These are phyloP conservation scores for Symbiodinium natans DNA, from an alignment of 73 alveolate genomes.

Conservation along the genomic window DNA sequence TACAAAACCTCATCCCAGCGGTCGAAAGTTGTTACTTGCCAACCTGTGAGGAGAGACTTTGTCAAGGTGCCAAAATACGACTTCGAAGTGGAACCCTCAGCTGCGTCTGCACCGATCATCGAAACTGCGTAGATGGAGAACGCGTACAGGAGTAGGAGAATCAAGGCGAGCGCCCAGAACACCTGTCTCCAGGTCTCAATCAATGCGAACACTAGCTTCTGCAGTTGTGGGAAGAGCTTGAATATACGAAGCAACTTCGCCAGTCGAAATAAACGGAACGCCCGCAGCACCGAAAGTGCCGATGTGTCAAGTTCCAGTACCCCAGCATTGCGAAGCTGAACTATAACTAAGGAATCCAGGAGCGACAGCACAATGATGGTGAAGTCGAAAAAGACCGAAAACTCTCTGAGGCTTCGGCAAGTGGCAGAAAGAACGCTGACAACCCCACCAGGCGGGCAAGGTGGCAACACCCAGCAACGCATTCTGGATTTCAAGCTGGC, in stretches of 20 bases:
- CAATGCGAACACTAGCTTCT: slow-evolving; percentile 82
- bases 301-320: slow-evolving; percentile 58
- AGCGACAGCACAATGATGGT: slow-evolving; percentile 42
- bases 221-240: slow-evolving; percentile 79
- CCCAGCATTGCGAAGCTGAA: slow-evolving; percentile 86
- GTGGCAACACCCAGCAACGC: slow-evolving; percentile 69
- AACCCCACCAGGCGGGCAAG: slow-evolving; percentile 76
- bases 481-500: not conserved
- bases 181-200: slow-evolving; percentile 92
- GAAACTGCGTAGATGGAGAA: slow-evolving; percentile 71
- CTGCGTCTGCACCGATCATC: slow-evolving; percentile 58
- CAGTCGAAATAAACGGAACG: slow-evolving; percentile 56
- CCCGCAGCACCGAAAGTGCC: slow-evolving; percentile 64
- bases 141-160: slow-evolving; percentile 50
- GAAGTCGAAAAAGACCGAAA: slow-evolving; percentile 54
- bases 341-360: slow-evolving; percentile 52
- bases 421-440: slow-evolving; percentile 31
- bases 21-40: slow-evolving; percentile 80
- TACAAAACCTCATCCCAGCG: slow-evolving; percentile 50
- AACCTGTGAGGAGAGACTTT: slow-evolving; percentile 49
- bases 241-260: slow-evolving; percentile 71
- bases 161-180: slow-evolving; percentile 56
- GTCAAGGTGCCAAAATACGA: slow-evolving; percentile 34
- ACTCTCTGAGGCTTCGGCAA: slow-evolving; percentile 30
- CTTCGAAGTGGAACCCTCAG: slow-evolving; percentile 19